Percentiles rank a stretch among this genome's conserved stretches.
Evolutionary conservation across 2,329 filamentous ascomycete species (phyloP).

Genomic region (Clathrospora elynae): DNA sequence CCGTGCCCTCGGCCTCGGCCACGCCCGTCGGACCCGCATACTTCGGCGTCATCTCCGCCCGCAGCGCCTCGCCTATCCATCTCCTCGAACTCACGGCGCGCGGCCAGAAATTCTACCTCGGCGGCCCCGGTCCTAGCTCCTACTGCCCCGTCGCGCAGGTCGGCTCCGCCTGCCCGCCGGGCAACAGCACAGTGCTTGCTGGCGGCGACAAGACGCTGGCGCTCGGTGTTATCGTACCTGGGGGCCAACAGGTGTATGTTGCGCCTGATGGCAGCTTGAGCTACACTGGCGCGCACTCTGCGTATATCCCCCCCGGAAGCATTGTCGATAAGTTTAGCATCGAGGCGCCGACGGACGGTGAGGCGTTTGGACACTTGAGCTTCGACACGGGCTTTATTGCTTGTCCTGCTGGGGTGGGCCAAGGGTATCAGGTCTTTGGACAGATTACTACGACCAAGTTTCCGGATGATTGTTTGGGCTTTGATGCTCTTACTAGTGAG

Average conservation of each 20-base stretch:
- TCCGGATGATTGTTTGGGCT: constrained; percentile 40
- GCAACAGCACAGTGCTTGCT: constrained; percentile 55
- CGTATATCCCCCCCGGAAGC: constrained; percentile 58
- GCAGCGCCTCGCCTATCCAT: constrained; percentile 58
- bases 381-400: constrained; percentile 43
- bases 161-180: constrained; percentile 52
- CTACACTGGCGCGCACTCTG: constrained; percentile 63
- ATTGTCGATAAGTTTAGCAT: constrained; percentile 57
- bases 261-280: constrained; percentile 59
- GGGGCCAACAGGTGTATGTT: constrained; percentile 67
- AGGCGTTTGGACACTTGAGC: constrained; percentile 33
- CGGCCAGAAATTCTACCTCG: constrained; percentile 58
- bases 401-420: constrained; percentile 33
- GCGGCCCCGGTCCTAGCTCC: constrained; percentile 49
- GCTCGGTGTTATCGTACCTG: constrained; percentile 62
- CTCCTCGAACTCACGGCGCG: constrained; percentile 54
- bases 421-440: constrained; percentile 45
- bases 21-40: constrained; percentile 24
- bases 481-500: constrained; percentile 42
- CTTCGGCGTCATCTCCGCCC: constrained; percentile 53
- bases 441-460: constrained; percentile 27
- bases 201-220: constrained; percentile 39
- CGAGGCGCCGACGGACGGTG: constrained; percentile 20
- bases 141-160: constrained; percentile 55
- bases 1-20: constrained; percentile 4